Conservation (phyloP, 1,284 basidiomycete species). For the Puccinia polysora region DNA sequence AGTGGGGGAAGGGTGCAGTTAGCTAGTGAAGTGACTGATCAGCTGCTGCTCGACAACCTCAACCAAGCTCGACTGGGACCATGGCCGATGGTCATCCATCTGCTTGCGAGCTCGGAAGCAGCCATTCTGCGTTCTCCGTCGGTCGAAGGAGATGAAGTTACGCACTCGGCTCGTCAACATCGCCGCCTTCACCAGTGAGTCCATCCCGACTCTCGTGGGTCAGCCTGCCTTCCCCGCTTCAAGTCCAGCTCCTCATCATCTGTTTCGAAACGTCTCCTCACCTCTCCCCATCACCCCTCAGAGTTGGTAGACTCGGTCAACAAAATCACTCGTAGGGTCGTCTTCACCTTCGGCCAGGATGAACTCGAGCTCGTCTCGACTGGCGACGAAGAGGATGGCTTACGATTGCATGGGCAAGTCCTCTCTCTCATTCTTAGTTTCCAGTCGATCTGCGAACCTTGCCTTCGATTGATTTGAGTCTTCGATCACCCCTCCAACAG, state of each 20-base stretch:
- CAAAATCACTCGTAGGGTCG: slow-evolving; percentile 32
- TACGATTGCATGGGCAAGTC: slow-evolving; percentile 30
- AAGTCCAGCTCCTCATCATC: not conserved
- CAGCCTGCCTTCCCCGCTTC: not conserved
- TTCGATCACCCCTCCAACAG: slow-evolving; percentile 3
- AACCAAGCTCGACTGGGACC: too few species aligned
- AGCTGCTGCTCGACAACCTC: too few species aligned
- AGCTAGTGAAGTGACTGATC: too few species aligned
- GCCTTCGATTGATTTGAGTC: not conserved
- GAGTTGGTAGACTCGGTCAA: slow-evolving; percentile 32
- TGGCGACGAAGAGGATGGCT: slow-evolving; percentile 35
- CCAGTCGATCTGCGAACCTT: too few species aligned
- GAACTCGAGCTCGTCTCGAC: slow-evolving; percentile 22
- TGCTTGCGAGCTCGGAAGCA: too few species aligned
- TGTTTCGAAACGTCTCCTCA: not conserved
- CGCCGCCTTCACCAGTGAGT: slow-evolving; percentile 39
- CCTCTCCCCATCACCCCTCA: not conserved
- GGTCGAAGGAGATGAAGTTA: slow-evolving; percentile 32
- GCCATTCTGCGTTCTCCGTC: too few species aligned
- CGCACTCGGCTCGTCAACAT: slow-evolving; percentile 20
- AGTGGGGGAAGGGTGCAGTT: too few species aligned
- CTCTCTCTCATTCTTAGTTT: not conserved
- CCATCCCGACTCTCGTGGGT: not conserved
- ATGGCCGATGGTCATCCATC: too few species aligned
- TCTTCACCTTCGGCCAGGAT: slow-evolving; percentile 14